These are phyloP conservation scores for Wakefieldia striispora DNA, from an alignment of 768 basidiomycete genomes.

Conservation along the genomic window DNA sequence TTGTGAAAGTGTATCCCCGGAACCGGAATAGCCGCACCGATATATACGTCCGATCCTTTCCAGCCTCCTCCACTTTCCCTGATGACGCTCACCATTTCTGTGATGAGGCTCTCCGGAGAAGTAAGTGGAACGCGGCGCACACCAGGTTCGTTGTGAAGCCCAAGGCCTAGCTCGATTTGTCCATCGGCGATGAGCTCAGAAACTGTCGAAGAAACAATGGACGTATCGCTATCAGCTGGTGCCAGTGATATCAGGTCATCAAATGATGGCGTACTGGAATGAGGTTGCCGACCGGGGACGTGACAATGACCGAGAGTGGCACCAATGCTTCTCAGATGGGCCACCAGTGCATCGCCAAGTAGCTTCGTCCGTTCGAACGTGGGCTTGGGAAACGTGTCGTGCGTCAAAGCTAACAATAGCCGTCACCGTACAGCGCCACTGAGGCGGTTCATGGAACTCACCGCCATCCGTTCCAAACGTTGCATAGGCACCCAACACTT, in stretches of 20 bases:
- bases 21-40: neutral
- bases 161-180: constrained; percentile 45
- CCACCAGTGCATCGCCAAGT: constrained; percentile 33
- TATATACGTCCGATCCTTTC: constrained; percentile 8
- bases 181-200: constrained; percentile 4
- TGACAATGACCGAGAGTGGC: constrained; percentile 55
- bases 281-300: constrained; percentile 43
- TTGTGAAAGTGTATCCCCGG: neutral
- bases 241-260: neutral
- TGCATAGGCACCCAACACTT: constrained; percentile 51
- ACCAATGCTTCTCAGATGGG: constrained; percentile 34
- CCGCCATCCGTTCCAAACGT: constrained; percentile 35
- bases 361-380: constrained; percentile 18
- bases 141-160: constrained; percentile 56
- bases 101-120: constrained; percentile 26
- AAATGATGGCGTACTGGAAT: constrained; percentile 6
- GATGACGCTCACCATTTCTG: constrained; percentile 29
- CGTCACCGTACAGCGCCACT: neutral
- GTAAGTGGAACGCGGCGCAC: constrained; percentile 21
- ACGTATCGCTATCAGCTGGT: neutral
- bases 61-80: constrained; percentile 12
- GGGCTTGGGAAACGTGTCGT: constrained; percentile 2
- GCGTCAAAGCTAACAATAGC: neutral
- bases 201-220: neutral
- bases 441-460: constrained; percentile 21